These are phyloP conservation scores for Ophiostoma australiae DNA, from an alignment of 2,329 filamentous ascomycete species.

Conservation along the genomic window DNA sequence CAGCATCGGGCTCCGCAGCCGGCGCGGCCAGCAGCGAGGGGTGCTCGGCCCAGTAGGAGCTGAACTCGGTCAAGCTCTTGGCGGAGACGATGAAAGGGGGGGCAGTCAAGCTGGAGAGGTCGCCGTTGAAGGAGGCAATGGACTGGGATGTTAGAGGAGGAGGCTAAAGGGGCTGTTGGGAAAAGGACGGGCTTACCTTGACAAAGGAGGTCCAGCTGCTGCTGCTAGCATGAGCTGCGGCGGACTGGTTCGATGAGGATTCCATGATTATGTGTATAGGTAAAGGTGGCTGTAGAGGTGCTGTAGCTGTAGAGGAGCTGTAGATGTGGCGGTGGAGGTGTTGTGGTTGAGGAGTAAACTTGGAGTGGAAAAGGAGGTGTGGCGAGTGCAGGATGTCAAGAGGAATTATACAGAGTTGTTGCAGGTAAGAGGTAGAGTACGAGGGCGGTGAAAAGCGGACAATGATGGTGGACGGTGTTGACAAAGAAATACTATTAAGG, in stretches of 20 bases:
- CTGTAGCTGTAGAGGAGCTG: background rate
- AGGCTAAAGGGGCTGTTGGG: constrained; percentile 1
- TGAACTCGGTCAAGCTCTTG: constrained; percentile 74
- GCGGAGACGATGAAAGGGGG: constrained; percentile 78
- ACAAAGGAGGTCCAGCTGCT: constrained; percentile 51
- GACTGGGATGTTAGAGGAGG: constrained; percentile 40
- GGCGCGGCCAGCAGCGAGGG: constrained; percentile 75
- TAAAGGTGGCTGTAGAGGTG: background rate
- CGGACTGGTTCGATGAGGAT: constrained; percentile 21
- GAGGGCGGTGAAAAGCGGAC: constrained; percentile 5
- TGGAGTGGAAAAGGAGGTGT: background rate
- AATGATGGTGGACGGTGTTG: background rate
- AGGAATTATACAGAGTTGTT: background rate
- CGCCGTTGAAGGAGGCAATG: constrained; percentile 76
- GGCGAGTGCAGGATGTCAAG: background rate
- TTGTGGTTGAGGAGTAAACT: background rate
- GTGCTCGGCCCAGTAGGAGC: constrained; percentile 77
- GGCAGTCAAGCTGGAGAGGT: constrained; percentile 73
- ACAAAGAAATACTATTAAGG: background rate
- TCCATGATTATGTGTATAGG: constrained; percentile 21
- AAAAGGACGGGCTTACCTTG: constrained; percentile 40
- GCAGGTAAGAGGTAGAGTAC: background rate
- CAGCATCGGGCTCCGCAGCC: constrained; percentile 69
- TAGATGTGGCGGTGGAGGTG: background rate
- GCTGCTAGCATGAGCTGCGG: constrained; percentile 37